Percentiles rank a stretch among this genome's conserved stretches.
These are phyloP conservation scores for Allomyces javanicus DNA, from an alignment of 192 early-diverging fungal species.

Conservation along the genomic window DNA sequence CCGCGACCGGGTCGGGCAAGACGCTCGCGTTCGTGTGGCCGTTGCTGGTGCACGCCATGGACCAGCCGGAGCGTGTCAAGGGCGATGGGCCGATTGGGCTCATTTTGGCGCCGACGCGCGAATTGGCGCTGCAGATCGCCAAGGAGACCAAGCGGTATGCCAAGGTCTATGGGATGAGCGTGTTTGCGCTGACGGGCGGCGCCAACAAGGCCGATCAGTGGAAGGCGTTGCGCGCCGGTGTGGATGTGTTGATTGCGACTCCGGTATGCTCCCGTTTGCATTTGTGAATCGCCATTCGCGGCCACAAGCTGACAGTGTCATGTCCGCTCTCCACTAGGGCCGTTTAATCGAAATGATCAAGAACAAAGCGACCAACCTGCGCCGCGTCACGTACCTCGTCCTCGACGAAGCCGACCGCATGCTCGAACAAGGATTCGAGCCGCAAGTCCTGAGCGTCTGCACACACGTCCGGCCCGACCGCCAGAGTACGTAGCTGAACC, in stretches of 20 bases:
- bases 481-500: constrained; percentile 33
- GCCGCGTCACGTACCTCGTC: constrained; percentile 38
- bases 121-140: constrained; percentile 60
- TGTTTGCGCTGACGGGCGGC: constrained; percentile 56
- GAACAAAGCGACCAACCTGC: constrained; percentile 67
- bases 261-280: constrained; percentile 11
- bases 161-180: constrained; percentile 46
- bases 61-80: constrained; percentile 47
- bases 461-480: constrained; percentile 61
- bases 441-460: constrained; percentile 59
- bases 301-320: no score
- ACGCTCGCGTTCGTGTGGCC: constrained; percentile 68
- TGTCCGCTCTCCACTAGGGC: constrained; percentile 11
- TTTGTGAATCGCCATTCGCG: no score
- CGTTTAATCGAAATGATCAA: constrained; percentile 72
- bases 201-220: constrained; percentile 68
- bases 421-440: constrained; percentile 40
- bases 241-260: constrained; percentile 64
- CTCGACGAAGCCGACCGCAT: constrained; percentile 33
- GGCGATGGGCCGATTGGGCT: constrained; percentile 69
- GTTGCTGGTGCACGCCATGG: constrained; percentile 71
- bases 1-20: constrained; percentile 71
- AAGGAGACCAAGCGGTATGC: constrained; percentile 59
- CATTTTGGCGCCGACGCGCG: constrained; percentile 55
- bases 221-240: constrained; percentile 44